Evolutionary conservation across 345 rosid genomes (phyloP).

Genomic region (Gossypium rotundifolium): DNA sequence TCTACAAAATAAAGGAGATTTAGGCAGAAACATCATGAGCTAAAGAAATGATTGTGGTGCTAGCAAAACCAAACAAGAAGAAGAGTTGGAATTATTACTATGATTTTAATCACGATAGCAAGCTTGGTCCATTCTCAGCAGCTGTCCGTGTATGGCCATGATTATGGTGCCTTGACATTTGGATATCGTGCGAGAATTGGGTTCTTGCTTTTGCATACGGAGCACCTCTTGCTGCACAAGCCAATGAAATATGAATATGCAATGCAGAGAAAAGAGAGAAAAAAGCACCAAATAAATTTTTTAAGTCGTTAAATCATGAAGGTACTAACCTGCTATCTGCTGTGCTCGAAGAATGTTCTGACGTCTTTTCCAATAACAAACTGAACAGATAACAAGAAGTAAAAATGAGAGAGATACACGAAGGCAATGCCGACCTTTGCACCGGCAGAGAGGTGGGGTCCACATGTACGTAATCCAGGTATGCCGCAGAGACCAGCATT

Average conservation of each 20-base stretch:
- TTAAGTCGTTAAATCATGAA: conserved; percentile 1
- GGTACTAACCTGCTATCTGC: conserved; percentile 64
- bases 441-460: conserved; percentile 69
- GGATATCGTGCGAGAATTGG: conserved; percentile 67
- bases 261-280: neutral
- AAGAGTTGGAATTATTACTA: neutral
- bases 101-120: conserved; percentile 43
- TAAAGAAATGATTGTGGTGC: neutral
- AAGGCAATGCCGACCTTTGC: conserved; percentile 79
- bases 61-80: neutral
- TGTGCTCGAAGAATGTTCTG: conserved; percentile 87
- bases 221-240: conserved; percentile 79
- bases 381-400: conserved; percentile 47
- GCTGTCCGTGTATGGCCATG: conserved; percentile 69
- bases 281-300: neutral
- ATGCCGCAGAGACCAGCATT: conserved; percentile 93
- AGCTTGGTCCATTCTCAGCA: conserved; percentile 69
- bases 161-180: conserved; percentile 67
- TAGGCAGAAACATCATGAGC: neutral
- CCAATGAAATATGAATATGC: conserved; percentile 11
- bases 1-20: neutral
- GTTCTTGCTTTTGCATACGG: conserved; percentile 98
- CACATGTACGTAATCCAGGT: conserved; percentile 84
- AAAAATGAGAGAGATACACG: conserved; percentile 45
- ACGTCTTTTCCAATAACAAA: conserved; percentile 84